Base-by-base conservation (phyloP, 1,284 basidiomycete genomes). In the Tylopilus sp. region DNA sequence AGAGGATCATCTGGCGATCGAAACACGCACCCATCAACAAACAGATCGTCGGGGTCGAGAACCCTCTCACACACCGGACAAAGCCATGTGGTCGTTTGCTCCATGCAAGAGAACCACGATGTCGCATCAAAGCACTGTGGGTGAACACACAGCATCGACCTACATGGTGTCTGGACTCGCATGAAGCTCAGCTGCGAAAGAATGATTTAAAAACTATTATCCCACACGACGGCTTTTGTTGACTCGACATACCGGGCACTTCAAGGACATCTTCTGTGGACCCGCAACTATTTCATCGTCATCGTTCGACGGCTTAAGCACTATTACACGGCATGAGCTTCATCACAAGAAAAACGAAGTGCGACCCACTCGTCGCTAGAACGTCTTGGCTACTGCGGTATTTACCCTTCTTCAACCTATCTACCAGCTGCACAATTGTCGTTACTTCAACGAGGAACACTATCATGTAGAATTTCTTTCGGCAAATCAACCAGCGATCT, bases 121-220 rank as follows among this genome's bases (percentile, higher is more conserved):
- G 79, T 78, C 0, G 95, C 94, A 68, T 99, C 97, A 66, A 99
- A 99, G 69, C 97, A 99, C 62, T 97, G 92, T 2, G 91, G 74
- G 67, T 99, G 97, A 19, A 89, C 82, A 65, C 97, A 99, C 54
- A 78, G 74, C 12, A 74, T 77, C 0, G 96, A 95, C 15, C 96
- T 87, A 63, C 90, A 87, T 2, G 97, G 96, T 0, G 82, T 88
- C 25, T 70, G 75, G 51, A 99, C 86, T 11, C 95, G 88, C 69
- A 87, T 83, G 63, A 92, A 97, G 44, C 92, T 94, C 49, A 99
- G 72, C 87, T 97, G 59, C 31, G n/a, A 34, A 48, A 38, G 15
- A 6, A 51, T 41, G 29, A 39, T 18, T 16, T 18, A 19, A 31
- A 52, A 21, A 39, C 50, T 42, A 45, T 43, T 21, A 47, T 49